Conservation (phyloP, 129 eudicot genomes). For the Smallanthus sonchifolius region DNA sequence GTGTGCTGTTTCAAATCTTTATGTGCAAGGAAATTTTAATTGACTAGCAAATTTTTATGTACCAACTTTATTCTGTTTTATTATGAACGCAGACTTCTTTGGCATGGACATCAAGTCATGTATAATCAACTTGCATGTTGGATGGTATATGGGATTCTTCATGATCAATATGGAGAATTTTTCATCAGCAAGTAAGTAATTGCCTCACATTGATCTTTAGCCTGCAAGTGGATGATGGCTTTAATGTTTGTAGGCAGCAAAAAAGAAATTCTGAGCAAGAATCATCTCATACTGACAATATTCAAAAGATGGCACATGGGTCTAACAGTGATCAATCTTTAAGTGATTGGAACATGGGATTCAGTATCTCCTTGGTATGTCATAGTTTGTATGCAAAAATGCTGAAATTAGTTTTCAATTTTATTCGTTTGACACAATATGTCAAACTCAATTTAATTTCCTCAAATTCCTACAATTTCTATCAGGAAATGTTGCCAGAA, state of each 20-base stretch:
- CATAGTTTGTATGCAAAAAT: neutral
- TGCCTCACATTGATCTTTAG: neutral
- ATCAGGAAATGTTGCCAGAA: conserved; percentile 97
- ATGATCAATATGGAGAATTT: conserved; percentile 85
- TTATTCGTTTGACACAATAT: conserved; percentile 7
- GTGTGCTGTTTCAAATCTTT: neutral
- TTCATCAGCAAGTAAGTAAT: conserved; percentile 46
- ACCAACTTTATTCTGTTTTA: neutral
- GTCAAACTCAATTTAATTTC: neutral
- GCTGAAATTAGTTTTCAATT: neutral
- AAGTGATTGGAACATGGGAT: conserved; percentile 81
- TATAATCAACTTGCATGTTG: conserved; percentile 80
- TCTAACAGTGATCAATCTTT: conserved; percentile 54
- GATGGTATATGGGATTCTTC: conserved; percentile 97
- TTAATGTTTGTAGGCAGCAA: conserved; percentile 58
- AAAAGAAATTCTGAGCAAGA: conserved; percentile 40
- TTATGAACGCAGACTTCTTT: conserved; percentile 63
- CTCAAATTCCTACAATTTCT: neutral
- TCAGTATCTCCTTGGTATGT: conserved; percentile 69
- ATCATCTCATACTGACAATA: conserved; percentile 29
- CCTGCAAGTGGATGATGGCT: conserved; percentile 8
- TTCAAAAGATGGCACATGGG: conserved; percentile 44
- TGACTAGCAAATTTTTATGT: neutral
- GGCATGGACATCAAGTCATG: conserved; percentile 99
- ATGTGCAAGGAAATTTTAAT: neutral